Evolutionary conservation across 768 basidiomycete genomes (phyloP), one percentile per base, ranked within the genome.

Genomic region (Boletus fagicola): DNA sequence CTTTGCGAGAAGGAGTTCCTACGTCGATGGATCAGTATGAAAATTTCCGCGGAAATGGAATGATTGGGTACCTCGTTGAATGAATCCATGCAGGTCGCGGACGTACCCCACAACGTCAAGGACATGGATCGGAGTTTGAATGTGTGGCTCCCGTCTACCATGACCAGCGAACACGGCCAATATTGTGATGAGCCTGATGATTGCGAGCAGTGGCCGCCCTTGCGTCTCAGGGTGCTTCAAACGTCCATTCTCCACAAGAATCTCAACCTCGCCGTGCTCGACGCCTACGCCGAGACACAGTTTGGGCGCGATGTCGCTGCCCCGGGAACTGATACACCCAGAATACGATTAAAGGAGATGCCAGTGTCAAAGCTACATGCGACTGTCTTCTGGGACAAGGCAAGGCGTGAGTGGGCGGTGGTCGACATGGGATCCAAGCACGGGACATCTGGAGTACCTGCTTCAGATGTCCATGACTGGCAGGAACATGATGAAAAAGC

Each of bases 371-470:
- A 92, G 71, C 61, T 87, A 52, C 92, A 94, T 65, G 86, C 89
- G 10, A 88, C 85, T 3, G 75, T 81, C 1, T 93, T 82, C 66
- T 91, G 85, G 86, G 85, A 91, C 67, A 73, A 74, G 35, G 69
- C 70, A 30, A 77, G 81, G 53, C 68, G 72, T 15, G 80, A 82
- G 56, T 93, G 90, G 90, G 79, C 81, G 3, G 74, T 90, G 31
- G 89, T 92, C 11, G 92, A 94, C 68, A 89, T 89, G 85, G 92
- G 89, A 11, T 90, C 88, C 51, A 87, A 85, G 70, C 92, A 94
- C 61, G 92, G 92, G 4, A 92, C n/a, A n/a, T n/a, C n/a, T n/a
- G n/a, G n/a, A n/a, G n/a, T n/a, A n/a, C n/a, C n/a, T n/a, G n/a
- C n/a, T n/a, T n/a, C n/a, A n/a, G n/a, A n/a, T n/a, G n/a, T n/a